Percentiles rank a stretch among this genome's conserved stretches.
Evolutionary conservation across 2,329 filamentous ascomycete species (phyloP).

Genomic region (Pestalotiopsis sp.): DNA sequence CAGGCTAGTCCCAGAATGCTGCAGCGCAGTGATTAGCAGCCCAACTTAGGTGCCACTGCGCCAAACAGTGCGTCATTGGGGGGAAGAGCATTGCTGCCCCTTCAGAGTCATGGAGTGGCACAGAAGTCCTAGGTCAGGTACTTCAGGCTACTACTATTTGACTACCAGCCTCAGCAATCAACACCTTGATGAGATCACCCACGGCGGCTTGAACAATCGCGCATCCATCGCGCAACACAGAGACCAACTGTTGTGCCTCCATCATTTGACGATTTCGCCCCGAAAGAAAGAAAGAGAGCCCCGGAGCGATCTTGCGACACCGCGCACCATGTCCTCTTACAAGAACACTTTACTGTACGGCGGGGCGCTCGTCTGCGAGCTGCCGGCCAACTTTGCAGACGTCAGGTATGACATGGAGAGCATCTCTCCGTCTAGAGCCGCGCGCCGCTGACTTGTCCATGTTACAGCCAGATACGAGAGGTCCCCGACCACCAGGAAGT

Average conservation of each 20-base stretch:
- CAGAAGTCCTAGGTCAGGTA: neutral
- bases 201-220: neutral
- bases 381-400: constrained; percentile 69
- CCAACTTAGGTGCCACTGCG: neutral
- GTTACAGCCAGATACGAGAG: constrained; percentile 66
- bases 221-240: neutral
- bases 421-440: constrained; percentile 1
- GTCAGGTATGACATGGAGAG: constrained; percentile 57
- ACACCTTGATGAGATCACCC: neutral
- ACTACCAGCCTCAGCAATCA: neutral
- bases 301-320: neutral
- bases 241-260: neutral
- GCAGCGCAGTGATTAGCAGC: neutral
- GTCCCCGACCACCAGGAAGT: constrained; percentile 90
- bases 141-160: neutral
- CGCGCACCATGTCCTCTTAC: constrained; percentile 38
- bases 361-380: constrained; percentile 68
- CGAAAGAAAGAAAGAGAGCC: neutral
- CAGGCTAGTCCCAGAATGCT: neutral
- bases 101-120: neutral
- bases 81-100: neutral
- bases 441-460: neutral
- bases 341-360: constrained; percentile 65
- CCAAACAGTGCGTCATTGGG: neutral
- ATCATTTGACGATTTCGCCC: neutral